Evolutionary conservation across 2,329 filamentous ascomycete species (phyloP), one percentile per base, ranked within the genome.

Genomic region (Verticillium nubilum): DNA sequence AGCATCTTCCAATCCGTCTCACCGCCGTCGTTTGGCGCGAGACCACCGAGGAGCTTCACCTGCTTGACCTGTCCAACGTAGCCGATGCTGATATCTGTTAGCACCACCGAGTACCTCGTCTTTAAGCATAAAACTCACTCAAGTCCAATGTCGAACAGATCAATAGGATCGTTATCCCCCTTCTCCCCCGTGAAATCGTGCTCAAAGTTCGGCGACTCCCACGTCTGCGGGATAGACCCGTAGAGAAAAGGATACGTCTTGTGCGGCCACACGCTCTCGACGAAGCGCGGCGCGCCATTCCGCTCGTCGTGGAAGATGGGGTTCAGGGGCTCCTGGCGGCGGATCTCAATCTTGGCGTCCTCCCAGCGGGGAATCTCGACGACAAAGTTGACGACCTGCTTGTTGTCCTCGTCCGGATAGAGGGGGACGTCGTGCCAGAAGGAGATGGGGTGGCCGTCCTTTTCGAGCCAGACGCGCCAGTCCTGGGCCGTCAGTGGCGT

Each of bases 311-410:
- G 75, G 31, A 72, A 73, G 58, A 78, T 74, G 42, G 75, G 76
- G 58, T 77, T 77, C 26, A 77, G 60, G 28, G 74, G 74, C 63
- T 77, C 74, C 33, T 70, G 62, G 31, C 75, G 71, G 35, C 69
- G 68, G 5, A 74, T 74, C 66, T 75, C 74, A n/a, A 75, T 68
- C 67, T 76, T 76, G 58, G 60, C 73, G 54, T 76, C 71, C 1
- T 70, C 73, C 75, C 76, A 78, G 47, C 74, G 66, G 1, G 76
- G 76, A 9, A 78, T 76, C 64, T 78, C 76, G 1, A 77, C 72
- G 12, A 75, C 71, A 12, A 74, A 71, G 67, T 72, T 75, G 65
- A 77, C 67, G 42, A 76, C 67, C 26, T 65, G 67, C 27, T 70
- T 69, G 58, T 75, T 66, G 3, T 64, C 68, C 28, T 67, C 66